Conservation (phyloP, 352 stramenopile genomes). For the Pythium brassicae region DNA sequence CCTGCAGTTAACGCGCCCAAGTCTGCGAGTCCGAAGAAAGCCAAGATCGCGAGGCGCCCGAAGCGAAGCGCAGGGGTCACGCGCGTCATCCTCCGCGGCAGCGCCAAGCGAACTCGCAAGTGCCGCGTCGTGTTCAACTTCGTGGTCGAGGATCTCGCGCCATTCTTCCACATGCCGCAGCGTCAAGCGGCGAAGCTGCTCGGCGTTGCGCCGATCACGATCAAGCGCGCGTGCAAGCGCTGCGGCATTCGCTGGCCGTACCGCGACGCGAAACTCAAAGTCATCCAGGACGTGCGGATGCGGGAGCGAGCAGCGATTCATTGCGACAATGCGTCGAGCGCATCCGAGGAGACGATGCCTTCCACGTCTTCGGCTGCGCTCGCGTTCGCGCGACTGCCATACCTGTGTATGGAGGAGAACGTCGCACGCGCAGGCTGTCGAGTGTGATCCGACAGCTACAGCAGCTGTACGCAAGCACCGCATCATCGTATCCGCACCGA, state of each 20-base stretch:
- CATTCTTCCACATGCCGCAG: slow-evolving; percentile 51
- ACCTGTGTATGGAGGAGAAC: slow-evolving; percentile 12
- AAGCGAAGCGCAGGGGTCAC: not conserved
- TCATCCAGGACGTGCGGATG: slow-evolving; percentile 6
- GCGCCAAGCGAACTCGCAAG: slow-evolving; percentile 28
- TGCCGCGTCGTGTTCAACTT: slow-evolving; percentile 44
- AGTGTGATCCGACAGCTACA: not conserved
- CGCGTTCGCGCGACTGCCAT: slow-evolving; percentile 10
- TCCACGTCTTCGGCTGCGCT: slow-evolving; percentile 4
- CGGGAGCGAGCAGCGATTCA: not conserved
- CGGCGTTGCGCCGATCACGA: slow-evolving; percentile 29
- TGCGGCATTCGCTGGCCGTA: slow-evolving; percentile 30
- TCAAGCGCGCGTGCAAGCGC: slow-evolving; percentile 39
- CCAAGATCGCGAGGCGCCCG: not conserved
- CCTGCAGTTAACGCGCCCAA: not conserved
- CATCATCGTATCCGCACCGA: too few relatives aligned
- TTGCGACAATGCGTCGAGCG: too few relatives aligned
- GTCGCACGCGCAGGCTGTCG: too few relatives aligned
- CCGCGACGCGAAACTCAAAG: slow-evolving; percentile 26
- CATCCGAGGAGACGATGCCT: not conserved
- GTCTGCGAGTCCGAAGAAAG: slow-evolving; percentile 1
- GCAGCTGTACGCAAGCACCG: too few relatives aligned
- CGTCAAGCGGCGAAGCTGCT: slow-evolving; percentile 23
- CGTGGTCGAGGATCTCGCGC: slow-evolving; percentile 23
- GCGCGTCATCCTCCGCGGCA: slow-evolving; percentile 8